Evolutionary conservation across 768 basidiomycete genomes (phyloP), one percentile per base, ranked within the genome.

Genomic region (Trametes cingulata): DNA sequence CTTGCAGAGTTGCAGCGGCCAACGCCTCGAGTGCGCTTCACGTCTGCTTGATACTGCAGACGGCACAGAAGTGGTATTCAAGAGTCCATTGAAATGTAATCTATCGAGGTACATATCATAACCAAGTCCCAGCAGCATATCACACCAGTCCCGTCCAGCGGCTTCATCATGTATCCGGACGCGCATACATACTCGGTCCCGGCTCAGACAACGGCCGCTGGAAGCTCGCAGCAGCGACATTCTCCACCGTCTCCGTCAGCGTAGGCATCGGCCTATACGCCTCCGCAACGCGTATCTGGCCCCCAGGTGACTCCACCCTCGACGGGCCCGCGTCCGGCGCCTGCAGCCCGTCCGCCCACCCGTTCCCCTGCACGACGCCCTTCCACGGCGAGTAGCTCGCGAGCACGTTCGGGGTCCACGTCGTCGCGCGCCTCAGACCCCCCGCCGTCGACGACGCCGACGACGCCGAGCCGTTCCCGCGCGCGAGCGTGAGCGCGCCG

Each of bases 221-320:
- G 3, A 62, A 13, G 12, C 45, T 35, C 10, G 33, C 25, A 4
- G 55, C 36, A 6, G 39, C 19, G 3, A 39, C 19, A 24, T 20
- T 37, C 51, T 57, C 61, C 20, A 50, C 27, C 2, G 22, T 49
- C 51, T 62, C 61, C 50, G 39, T 20, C 20, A 62, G 6, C 39
- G 61, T 62, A 6, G 61, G 61, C 61, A 62, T 62, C 20, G 61
- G 56, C 45, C 61, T 46, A 43, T 56, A 62, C 37, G 55, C 61
- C 10, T 62, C 61, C 24, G 55, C 43, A 6, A 53, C 42, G 15
- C 61, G 61, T 6, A 62, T 19, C 37, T 62, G 43, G 10, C 56
- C 56, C 9, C 50, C n/a, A 7, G 61, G 61, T 22, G 61, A 62
- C 50, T 53, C 56, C 25, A 51, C 20, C 43, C 36, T 25, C 27